Conservation (phyloP, 2,329 filamentous ascomycete species). For the Pleoardoris graminearum region DNA sequence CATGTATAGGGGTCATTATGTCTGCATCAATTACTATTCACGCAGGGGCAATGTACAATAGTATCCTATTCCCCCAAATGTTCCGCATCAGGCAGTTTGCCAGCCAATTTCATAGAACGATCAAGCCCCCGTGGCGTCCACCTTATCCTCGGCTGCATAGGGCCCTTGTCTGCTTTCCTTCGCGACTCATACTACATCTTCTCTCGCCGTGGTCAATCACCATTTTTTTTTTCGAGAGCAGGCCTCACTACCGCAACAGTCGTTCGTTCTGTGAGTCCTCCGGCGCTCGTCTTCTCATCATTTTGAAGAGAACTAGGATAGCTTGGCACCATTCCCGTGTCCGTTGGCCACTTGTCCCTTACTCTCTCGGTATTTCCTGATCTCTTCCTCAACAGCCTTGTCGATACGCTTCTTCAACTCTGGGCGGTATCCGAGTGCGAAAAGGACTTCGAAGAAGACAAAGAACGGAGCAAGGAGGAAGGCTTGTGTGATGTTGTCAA, state of each 20-base stretch:
- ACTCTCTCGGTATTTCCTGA: constrained; percentile 69
- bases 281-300: background rate
- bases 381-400: constrained; percentile 72
- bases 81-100: background rate
- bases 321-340: constrained; percentile 26
- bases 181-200: no score
- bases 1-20: no score
- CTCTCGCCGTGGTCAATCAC: background rate
- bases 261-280: background rate
- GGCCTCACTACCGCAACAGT: background rate
- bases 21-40: constrained; percentile 2
- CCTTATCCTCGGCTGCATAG: no score
- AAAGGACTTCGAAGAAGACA: constrained; percentile 93
- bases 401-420: constrained; percentile 83
- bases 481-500: constrained; percentile 91
- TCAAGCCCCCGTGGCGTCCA: background rate
- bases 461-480: constrained; percentile 93
- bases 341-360: constrained; percentile 53
- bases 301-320: constrained; percentile 3
- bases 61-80: background rate
- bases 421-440: constrained; percentile 85
- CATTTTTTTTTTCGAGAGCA: background rate
- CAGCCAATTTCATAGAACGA: background rate
- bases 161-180: background rate
- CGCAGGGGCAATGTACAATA: background rate